Base-by-base conservation (phyloP, 2,329 filamentous ascomycete genomes). In the Neoascochyta sp. region DNA sequence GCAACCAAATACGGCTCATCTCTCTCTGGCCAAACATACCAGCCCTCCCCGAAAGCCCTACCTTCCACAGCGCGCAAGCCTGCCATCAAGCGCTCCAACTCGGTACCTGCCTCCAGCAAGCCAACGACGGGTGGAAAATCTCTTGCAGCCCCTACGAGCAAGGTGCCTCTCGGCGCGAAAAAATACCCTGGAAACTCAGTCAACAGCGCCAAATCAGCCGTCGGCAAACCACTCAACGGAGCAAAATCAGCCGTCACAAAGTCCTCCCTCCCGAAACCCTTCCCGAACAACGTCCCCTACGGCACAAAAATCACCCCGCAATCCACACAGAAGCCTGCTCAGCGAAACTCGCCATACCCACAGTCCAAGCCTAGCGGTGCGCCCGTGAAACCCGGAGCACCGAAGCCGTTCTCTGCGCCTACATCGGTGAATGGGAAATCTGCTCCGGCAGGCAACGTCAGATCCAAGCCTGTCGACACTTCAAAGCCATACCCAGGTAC, bases 21-120 rank as follows among this genome's bases (percentile, higher is more conserved):
- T 16, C 54, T 62, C 25, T 41, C 47, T 4, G 57, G 57, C 5
- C 52, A 61, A 38, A 41, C 40, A 4, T 54, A 58, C 36, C 30
- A 53, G 22, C 30, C 52, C 2, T 42, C 46, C 5, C 41, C 47
- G 9, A 55, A 58, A 36, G 42, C 57, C 2, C 44, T 57, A 6
- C 52, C 52, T 0, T 52, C 52, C 2, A 54, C 53, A 19, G 53
- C 55, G 3, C 50, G 47, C 12, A 60, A 57, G 18, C 46, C 57
- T 6, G 53, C 37, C 3, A 25, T 50, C 12, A 58, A 57, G 32
- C 54, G 57, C 11, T 60, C 55, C 2, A 54, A 57, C 32, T 60
- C 56, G 4, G 45, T 44, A 8, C 59, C 59, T 9, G 52, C 57
- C 9, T 41, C 45, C 4, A 47, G 36, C 11, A 51, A 47, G 21